A percentile compares a stretch with the other conserved stretches of the same genome.
phyloP scores from a whole-genome alignment of 352 stramenopile species.

The Phytophthora citricola region DNA sequence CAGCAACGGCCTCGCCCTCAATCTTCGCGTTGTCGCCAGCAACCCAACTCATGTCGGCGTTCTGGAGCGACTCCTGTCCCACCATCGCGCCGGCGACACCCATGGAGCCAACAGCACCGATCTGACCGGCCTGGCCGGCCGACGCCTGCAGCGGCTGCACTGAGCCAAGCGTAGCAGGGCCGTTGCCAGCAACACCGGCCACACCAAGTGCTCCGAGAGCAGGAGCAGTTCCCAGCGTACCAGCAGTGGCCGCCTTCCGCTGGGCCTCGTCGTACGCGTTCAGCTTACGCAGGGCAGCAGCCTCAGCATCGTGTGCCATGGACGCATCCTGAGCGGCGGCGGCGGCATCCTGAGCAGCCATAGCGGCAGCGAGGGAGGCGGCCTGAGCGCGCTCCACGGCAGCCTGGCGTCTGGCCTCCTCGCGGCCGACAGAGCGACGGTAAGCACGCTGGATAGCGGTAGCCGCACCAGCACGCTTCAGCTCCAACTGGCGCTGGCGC shows the following conservation, averaged over 20 bases:
- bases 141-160: conserved; percentile 72
- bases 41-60: conserved; percentile 87
- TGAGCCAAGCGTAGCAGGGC: conserved; percentile 69
- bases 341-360: conserved; percentile 80
- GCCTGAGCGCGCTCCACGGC: conserved; percentile 75
- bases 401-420: conserved; percentile 74
- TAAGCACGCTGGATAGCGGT: conserved; percentile 76
- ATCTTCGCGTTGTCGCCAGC: conserved; percentile 83
- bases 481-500: conserved; percentile 61
- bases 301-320: conserved; percentile 74
- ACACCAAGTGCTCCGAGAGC: conserved; percentile 63
- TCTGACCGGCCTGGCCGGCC: conserved; percentile 72
- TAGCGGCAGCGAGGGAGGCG: conserved; percentile 71
- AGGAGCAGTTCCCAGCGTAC: conserved; percentile 61
- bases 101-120: conserved; percentile 79
- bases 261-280: conserved; percentile 68
- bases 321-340: conserved; percentile 76
- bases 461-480: conserved; percentile 65
- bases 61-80: conserved; percentile 83
- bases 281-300: conserved; percentile 76
- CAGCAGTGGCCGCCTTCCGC: conserved; percentile 47
- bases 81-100: conserved; percentile 77
- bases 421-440: conserved; percentile 64
- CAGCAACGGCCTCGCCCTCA: conserved; percentile 78
- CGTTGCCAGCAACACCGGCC: conserved; percentile 55